Evolutionary conservation across 2,329 filamentous ascomycete species (phyloP), one percentile per base, ranked within the genome.

Genomic region (Exophiala sp.): DNA sequence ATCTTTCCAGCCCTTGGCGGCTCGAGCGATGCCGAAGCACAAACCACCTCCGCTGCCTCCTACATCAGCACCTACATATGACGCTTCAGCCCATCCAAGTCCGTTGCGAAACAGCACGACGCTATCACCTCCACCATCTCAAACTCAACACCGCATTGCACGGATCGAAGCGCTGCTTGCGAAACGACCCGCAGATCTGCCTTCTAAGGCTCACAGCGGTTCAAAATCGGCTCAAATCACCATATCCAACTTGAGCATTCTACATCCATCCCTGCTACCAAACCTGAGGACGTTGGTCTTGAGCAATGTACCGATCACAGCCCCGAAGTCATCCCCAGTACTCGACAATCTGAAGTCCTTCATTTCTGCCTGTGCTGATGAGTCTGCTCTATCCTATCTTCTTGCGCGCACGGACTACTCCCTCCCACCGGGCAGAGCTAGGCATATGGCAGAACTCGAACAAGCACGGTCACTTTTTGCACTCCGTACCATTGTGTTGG

Each of bases 391-490:
- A 8, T 80, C 81, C 16, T 73, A 68, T 3, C 71, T 79, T 10
- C 75, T 78, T 61, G 80, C 82, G 2, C 69, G 68, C 34, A 74
- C 77, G n/a, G 79, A 82, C 47, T 85, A 84, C 61, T 75, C 77
- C 1, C 69, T 84, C 2, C 80, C 81, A n/a, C 81, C 81, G 2
- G 81, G 81, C 1, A 72, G 76, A 42, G 73, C 72, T 56, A 75
- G 79, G 6, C 69, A 71, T 6, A 68, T 71, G 36, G 75, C 78
- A 8, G 75, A 79, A 59, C 68, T 71, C 40, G 72, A 78, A 54
- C 73, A 75, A 18, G 74, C 78, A 2, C 69, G 75, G 24, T 74
- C 73, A 29, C 69, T 81, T 2, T 85, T 85, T 61, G 78, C 78
- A 1, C 68, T 85, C 12, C 71, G 72, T 34, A 74, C 75, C n/a